Evolutionary conservation across 2,329 filamentous ascomycete species (phyloP), one percentile per base, ranked within the genome.

Genomic region (Trichophyton simii): DNA sequence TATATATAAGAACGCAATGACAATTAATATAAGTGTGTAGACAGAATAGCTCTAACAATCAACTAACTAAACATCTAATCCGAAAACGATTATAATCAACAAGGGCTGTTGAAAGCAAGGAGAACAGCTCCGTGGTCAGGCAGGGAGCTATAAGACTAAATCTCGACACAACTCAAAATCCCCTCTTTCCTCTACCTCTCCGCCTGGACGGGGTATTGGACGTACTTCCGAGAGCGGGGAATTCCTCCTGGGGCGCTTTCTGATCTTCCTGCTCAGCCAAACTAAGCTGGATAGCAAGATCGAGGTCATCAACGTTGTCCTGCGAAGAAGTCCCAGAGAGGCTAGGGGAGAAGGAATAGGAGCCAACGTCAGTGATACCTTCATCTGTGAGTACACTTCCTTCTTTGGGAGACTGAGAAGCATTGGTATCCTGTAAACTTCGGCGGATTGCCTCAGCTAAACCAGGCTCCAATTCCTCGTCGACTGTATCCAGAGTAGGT

Each of bases 381-480:
- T 59, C 58, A 7, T 50, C 41, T 61, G 63, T 66, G 5, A 52
- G 41, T 36, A 64, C 64, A 8, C 67, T 67, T 58, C 71, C 75
- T 3, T 68, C 69, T 61, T 73, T 74, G 58, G 34, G 9, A 38
- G 34, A 38, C 34, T 73, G 72, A 58, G 75, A 70, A 13, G 72
- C 70, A 31, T 76, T 72, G 6, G 67, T 68, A n/a, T 75, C 69
- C 34, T 76, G 72, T 15, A 77, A 66, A 64, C 77, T 79, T 31
- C 83, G 75, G 13, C 83, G 80, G 60, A 86, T 85, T 0, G 83
- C 83, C 72, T 86, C 82, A 3, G 82, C 83, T 20, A 86, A 78
- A 61, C 86, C 83, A 3, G 79, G 78, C 60, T 83, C 82, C 2
- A 81, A 67, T 38, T 80, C 77, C 41, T 80, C 77, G 18, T 80